Base-by-base conservation (phyloP, 2,329 filamentous ascomycete species). In the Hirsutella minnesotensis region DNA sequence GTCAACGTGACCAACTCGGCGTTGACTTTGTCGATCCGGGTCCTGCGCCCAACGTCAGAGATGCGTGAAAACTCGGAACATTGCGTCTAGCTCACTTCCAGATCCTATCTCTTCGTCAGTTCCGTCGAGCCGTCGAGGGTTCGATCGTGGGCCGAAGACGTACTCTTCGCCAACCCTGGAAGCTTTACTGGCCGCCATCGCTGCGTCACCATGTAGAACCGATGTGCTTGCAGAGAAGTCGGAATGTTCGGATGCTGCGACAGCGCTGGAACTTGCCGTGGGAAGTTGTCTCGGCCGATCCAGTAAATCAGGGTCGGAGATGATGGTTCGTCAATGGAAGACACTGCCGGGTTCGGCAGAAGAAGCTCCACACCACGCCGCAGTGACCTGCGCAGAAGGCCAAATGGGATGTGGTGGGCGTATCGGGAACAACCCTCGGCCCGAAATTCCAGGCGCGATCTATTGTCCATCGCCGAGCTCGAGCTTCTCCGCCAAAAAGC, bases 1-100 rank as follows among this genome's bases (percentile, higher is more conserved):
- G 92, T 98, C 56, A 98, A 76, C 38, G 89, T 95, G 41, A 98
- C 90, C 47, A 98, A 77, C 69, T 98, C 92, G 50, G 92, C 87
- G 66, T 95, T 95, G 69, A 96, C 88, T 67, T 96, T 96, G 67
- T 96, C 90, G 57, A 95, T 83, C 57, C 88, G 83, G 46, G 86
- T 94, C 68, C 90, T 96, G 61, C 38, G 15, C 19, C 29, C 33
- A 38, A 53, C 15, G 41, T 66, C 51, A 65, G 57, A 47, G 5
- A 12, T 12, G 5, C 12, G 4, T 22, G 20, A 3, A 5, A 12
- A 9, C 15, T 34, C 3, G 16, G 51, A 45, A 47, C 12, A n/a
- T 20, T 45, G 43, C 3, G 20, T 16, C 12, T 3, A 21, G 72
- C 84, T 79, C 73, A 94, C 87, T 94, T 94, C 87, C 87, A 94